Base-by-base conservation (phyloP, 495 filamentous ascomycete genomes). In the Usnea hakonensis region DNA sequence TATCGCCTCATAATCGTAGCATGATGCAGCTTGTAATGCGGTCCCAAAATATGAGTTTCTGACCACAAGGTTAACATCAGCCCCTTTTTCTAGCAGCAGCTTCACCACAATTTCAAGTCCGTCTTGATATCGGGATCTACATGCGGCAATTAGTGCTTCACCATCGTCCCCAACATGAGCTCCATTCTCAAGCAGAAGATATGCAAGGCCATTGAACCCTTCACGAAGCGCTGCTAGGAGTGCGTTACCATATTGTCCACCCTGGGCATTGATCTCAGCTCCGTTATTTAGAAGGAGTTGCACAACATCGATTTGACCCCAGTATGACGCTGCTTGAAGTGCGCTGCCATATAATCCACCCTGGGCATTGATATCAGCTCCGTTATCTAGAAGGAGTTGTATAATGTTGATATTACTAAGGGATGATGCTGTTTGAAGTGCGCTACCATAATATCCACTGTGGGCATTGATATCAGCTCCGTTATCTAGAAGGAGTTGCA, bases 1-100 rank as follows among this genome's bases (percentile, higher is more conserved):
- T 9, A 70, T 64, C 9, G 61, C 67, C 26, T 54, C 46, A 64
- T 66, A 60, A 11, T 68, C 70, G 17, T 55, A 33, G 7, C 30
- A 33, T 5, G 72, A 69, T 41, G 72, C 72, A 35, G 65, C 57
- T 7, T 40, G 44, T 19, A 60, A 46, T 2, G 54, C 33, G n/a
- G 35, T 40, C 40, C 9, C 54, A 57, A n/a, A n/a, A n/a, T n/a
- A n/a, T n/a, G n/a, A n/a, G n/a, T n/a, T n/a, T n/a, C n/a, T n/a
- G n/a, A n/a, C n/a, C n/a, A n/a, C n/a, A n/a, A n/a, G n/a, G n/a
- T n/a, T n/a, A n/a, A n/a, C n/a, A n/a, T n/a, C n/a, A n/a, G n/a
- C n/a, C n/a, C n/a, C n/a, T n/a, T n/a, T n/a, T n/a, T n/a, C n/a
- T n/a, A n/a, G n/a, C n/a, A n/a, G n/a, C n/a, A n/a, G n/a, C n/a